These are phyloP conservation scores for Gracilariopsis chorda DNA, from an alignment of 23 red algal genomes.

Conservation along the genomic window DNA sequence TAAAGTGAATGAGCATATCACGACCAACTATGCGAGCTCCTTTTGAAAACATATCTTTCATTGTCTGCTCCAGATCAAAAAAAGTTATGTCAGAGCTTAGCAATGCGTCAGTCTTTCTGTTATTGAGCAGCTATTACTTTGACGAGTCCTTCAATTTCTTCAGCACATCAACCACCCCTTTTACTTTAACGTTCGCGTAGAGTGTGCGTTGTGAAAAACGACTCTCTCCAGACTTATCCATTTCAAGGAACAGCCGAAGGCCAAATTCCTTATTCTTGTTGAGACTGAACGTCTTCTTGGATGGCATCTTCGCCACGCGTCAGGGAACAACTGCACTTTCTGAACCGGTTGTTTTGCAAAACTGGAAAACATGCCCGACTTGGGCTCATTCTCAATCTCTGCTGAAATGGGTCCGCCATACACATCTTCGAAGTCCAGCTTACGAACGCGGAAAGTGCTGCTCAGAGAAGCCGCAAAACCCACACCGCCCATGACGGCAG, in stretches of 20 bases:
- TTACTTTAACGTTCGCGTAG: conserved; percentile 50
- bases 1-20: too few relatives aligned
- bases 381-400: conserved; percentile 29
- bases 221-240: conserved; percentile 27
- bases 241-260: conserved; percentile 23
- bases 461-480: conserved; percentile 77
- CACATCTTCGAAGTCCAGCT: conserved; percentile 72
- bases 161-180: conserved; percentile 57
- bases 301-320: conserved; percentile 48
- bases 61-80: too few relatives aligned
- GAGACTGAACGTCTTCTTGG: conserved; percentile 73
- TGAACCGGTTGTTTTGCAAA: conserved; percentile 16
- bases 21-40: too few relatives aligned
- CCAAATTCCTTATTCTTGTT: conserved; percentile 69
- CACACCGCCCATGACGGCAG: conserved; percentile 78
- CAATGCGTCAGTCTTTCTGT: too few relatives aligned
- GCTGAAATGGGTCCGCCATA: conserved; percentile 43
- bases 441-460: conserved; percentile 73
- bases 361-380: conserved; percentile 37
- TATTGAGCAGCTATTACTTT: too few relatives aligned
- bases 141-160: conserved; percentile 60
- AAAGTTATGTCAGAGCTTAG: too few relatives aligned
- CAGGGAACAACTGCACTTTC: conserved; percentile 34
- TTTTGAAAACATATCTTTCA: too few relatives aligned
- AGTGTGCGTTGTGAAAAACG: conserved; percentile 59